phyloP scores from a whole-genome alignment of 371 early-diverging fungal genomes.

The Mortierella sp. region DNA sequence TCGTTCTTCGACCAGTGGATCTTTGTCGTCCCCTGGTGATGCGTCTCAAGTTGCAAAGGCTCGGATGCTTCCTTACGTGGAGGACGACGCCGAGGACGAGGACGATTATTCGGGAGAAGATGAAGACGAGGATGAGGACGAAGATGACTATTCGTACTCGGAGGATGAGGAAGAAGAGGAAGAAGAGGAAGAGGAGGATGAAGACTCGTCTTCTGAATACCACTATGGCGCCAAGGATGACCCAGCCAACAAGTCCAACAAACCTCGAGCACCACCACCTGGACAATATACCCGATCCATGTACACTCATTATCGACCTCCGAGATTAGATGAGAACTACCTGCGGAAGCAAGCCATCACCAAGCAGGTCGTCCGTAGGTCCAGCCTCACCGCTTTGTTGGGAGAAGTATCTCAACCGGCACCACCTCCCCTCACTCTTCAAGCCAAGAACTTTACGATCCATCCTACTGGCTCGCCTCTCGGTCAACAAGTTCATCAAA shows the following conservation, averaged over 20 bases:
- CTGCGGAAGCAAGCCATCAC: slow-evolving; percentile 40
- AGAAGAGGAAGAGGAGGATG: slow-evolving; percentile 21
- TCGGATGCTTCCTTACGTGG: slow-evolving; percentile 19
- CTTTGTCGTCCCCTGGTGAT: not conserved
- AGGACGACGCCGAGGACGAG: slow-evolving; percentile 22
- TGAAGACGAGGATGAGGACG: slow-evolving; percentile 31
- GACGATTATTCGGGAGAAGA: slow-evolving; percentile 13
- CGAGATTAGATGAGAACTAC: slow-evolving; percentile 38
- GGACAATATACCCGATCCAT: slow-evolving; percentile 22
- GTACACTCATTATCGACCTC: slow-evolving; percentile 25
- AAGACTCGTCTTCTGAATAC: slow-evolving; percentile 10
- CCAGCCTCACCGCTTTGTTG: slow-evolving; percentile 47
- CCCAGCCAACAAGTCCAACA: slow-evolving; percentile 7
- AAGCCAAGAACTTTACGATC: not conserved
- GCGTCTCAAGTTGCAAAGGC: slow-evolving; percentile 6
- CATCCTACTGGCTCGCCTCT: not conserved
- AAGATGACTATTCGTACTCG: slow-evolving; percentile 25
- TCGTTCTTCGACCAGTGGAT: not conserved
- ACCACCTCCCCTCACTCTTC: not conserved
- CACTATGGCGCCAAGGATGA: slow-evolving; percentile 26
- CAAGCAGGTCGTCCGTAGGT: slow-evolving; percentile 50
- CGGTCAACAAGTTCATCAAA: slow-evolving; percentile 25
- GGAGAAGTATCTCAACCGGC: slow-evolving; percentile 34
- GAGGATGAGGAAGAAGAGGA: slow-evolving; percentile 30
- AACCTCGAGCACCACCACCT: slow-evolving; percentile 4